Evolutionary conservation across 2,329 filamentous ascomycete species (phyloP).

Genomic region (Ascosphaera apis): DNA sequence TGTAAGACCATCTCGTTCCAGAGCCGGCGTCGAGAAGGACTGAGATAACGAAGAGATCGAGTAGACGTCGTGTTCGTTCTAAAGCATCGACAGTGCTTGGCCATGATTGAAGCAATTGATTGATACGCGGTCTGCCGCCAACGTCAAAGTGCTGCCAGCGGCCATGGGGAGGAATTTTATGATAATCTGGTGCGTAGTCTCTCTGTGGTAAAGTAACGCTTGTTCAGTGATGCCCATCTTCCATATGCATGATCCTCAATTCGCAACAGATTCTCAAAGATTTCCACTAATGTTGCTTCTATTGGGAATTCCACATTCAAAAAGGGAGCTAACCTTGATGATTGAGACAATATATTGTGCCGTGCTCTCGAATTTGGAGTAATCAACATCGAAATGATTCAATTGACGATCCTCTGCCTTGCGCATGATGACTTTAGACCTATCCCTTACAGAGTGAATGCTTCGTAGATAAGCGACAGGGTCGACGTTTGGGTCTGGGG

Average conservation of each 20-base stretch:
- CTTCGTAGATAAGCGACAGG: constrained; percentile 80
- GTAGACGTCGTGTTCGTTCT: constrained; percentile 29
- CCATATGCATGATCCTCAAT: too few relatives aligned
- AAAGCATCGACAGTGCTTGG: constrained; percentile 18
- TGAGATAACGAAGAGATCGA: constrained; percentile 39
- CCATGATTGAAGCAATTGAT: constrained; percentile 24
- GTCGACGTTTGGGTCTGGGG: constrained; percentile 70
- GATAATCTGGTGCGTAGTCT: constrained; percentile 46
- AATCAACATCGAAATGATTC: constrained; percentile 72
- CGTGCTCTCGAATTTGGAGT: constrained; percentile 61
- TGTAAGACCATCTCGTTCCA: constrained; percentile 78
- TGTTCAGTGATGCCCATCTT: constrained; percentile 1
- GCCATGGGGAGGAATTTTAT: constrained; percentile 57
- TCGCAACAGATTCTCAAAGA: too few relatives aligned
- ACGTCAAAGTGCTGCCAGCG: constrained; percentile 42
- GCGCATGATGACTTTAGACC: constrained; percentile 48
- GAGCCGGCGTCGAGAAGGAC: constrained; percentile 50
- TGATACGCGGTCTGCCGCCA: constrained; percentile 28
- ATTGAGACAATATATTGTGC: constrained; percentile 76
- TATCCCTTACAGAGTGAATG: constrained; percentile 66
- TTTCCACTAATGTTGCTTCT: too few relatives aligned
- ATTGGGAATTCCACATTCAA: too few relatives aligned
- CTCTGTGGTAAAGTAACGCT: constrained; percentile 18
- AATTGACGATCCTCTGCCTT: constrained; percentile 58
- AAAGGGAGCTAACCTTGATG: constrained; percentile 55